phyloP scores from a whole-genome alignment of 305 asterid species.

The Fraxinus sp. region DNA sequence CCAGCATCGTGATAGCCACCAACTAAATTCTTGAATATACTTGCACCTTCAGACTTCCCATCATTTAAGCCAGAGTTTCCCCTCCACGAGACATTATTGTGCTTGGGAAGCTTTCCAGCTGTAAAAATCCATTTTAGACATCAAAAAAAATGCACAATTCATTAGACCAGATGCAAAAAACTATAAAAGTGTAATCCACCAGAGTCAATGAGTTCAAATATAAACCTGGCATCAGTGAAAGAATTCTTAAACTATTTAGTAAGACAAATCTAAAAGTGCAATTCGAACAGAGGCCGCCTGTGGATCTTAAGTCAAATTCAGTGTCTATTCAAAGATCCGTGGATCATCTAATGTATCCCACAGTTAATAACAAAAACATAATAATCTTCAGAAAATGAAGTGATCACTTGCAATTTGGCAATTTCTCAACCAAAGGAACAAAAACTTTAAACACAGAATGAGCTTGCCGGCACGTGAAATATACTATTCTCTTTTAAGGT shows the following conservation, averaged over 20 bases:
- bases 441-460: not conserved
- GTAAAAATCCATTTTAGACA: constrained; percentile 15
- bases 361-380: not conserved
- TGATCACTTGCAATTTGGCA: not conserved
- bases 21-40: constrained; percentile 39
- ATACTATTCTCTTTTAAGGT: not conserved
- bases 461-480: not conserved
- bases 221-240: not conserved
- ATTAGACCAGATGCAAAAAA: not conserved
- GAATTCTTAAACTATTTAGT: not conserved
- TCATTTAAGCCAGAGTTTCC: constrained; percentile 45
- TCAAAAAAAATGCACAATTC: not conserved
- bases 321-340: not conserved
- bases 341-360: not conserved
- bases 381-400: not conserved
- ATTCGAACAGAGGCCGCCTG: not conserved
- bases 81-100: constrained; percentile 58
- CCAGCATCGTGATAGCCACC: constrained; percentile 61
- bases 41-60: constrained; percentile 33
- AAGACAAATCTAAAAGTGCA: not conserved
- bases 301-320: constrained; percentile 14
- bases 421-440: not conserved
- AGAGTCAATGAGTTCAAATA: not conserved
- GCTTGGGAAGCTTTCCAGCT: constrained; percentile 59
- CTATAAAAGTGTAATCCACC: not conserved